Evolutionary conservation across 805 yeast genomes (phyloP).

Genomic region (Tetrapisispora fleetii): DNA sequence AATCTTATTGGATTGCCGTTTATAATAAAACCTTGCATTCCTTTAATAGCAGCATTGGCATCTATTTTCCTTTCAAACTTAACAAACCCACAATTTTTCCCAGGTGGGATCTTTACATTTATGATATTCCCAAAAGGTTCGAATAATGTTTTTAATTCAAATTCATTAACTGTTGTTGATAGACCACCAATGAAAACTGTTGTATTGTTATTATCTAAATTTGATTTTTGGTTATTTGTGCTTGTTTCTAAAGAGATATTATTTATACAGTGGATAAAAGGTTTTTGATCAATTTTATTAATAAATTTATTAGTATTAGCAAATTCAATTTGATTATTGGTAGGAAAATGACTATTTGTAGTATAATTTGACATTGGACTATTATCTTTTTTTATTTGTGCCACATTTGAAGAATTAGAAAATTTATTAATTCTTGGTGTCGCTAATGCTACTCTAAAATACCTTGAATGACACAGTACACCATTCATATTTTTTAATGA

Average conservation of each 20-base stretch:
- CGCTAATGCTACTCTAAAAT: constrained; percentile 68
- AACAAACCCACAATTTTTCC: constrained; percentile 74
- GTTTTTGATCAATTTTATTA: background rate
- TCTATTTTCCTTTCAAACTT: constrained; percentile 56
- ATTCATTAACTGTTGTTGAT: constrained; percentile 51
- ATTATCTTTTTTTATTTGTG: background rate
- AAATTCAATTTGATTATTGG: background rate
- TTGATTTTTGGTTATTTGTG: background rate
- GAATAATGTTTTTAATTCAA: constrained; percentile 49
- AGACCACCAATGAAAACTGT: constrained; percentile 75
- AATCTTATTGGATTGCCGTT: constrained; percentile 66
- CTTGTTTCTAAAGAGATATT: background rate
- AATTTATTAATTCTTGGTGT: constrained; percentile 48
- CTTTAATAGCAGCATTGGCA: constrained; percentile 68
- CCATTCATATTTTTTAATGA: constrained; percentile 73
- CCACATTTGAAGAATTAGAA: background rate
- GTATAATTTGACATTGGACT: no score
- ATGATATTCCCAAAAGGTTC: constrained; percentile 64
- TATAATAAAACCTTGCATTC: constrained; percentile 69
- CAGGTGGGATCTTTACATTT: constrained; percentile 66
- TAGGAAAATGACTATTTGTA: background rate
- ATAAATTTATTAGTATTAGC: background rate
- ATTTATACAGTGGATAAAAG: background rate
- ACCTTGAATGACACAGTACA: constrained; percentile 69
- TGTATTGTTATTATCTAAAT: constrained; percentile 18